Conservation (phyloP, 257 asterid species). For the Sherardia arvensis region DNA sequence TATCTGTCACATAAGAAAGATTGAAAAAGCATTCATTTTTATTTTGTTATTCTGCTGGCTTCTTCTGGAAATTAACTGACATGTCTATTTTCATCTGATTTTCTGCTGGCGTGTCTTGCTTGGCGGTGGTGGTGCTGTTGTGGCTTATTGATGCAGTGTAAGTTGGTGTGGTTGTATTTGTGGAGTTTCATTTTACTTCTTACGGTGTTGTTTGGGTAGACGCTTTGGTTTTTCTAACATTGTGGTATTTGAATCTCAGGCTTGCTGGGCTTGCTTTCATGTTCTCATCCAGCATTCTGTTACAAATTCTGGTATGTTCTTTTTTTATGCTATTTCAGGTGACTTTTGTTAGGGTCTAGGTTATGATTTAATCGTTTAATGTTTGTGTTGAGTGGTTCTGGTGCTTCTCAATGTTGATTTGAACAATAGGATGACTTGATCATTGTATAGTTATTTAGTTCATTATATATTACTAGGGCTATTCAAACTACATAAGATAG, state of each 20-base stretch:
- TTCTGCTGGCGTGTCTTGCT: conserved; percentile 20
- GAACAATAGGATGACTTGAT: not conserved
- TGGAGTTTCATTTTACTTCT: conserved; percentile 11
- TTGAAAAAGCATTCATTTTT: not conserved
- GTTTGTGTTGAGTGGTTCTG: not conserved
- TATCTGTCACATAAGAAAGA: not conserved
- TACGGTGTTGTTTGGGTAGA: not conserved
- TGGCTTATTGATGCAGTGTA: conserved; percentile 51
- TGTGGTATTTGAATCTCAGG: conserved; percentile 34
- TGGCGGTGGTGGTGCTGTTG: conserved; percentile 13
- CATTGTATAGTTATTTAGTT: not conserved
- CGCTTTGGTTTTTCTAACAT: conserved; percentile 15
- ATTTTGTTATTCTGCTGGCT: not conserved
- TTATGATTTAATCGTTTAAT: not conserved
- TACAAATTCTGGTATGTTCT: conserved; percentile 78
- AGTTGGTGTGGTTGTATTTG: conserved; percentile 35
- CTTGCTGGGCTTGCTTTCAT: conserved; percentile 98
- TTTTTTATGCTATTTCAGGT: not conserved
- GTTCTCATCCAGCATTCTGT: conserved; percentile 91
- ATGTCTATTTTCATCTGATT: conserved; percentile 19
- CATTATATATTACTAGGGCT: not conserved
- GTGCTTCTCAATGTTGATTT: not conserved
- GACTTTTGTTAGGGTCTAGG: not conserved
- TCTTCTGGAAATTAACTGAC: not conserved
- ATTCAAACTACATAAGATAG: not conserved